Conservation (phyloP, 75 land plant genomes). For the Isoetes taiwanensis region DNA sequence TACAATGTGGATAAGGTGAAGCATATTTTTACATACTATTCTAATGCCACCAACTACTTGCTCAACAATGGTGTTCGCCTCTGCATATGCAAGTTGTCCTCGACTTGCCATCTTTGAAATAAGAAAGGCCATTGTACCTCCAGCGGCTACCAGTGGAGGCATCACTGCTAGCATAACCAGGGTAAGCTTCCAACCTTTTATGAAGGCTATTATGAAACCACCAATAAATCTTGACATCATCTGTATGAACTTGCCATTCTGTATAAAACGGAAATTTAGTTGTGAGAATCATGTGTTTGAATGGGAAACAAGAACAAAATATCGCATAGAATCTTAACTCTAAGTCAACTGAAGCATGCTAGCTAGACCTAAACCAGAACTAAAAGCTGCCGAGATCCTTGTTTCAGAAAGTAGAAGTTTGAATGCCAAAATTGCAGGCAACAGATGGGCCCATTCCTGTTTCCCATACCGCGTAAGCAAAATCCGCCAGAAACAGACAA, state of each 20-base stretch:
- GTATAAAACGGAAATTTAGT: constrained; percentile 6
- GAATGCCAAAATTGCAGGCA: too few relatives aligned
- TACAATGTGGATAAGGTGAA: too few relatives aligned
- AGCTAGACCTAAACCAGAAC: too few relatives aligned
- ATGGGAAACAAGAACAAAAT: too few relatives aligned
- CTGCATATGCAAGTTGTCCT: constrained; percentile 55
- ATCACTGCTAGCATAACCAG: constrained; percentile 49
- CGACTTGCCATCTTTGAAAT: constrained; percentile 35
- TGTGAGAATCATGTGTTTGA: too few relatives aligned
- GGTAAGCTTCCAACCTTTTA: constrained; percentile 64
- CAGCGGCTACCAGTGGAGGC: constrained; percentile 41
- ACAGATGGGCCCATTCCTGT: too few relatives aligned
- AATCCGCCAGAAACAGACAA: too few relatives aligned
- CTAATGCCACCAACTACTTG: constrained; percentile 55
- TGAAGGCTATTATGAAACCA: constrained; percentile 60
- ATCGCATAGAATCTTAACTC: too few relatives aligned
- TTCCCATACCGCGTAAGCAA: too few relatives aligned
- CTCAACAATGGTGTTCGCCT: constrained; percentile 55
- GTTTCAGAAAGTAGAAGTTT: too few relatives aligned
- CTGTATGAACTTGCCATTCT: constrained; percentile 69
- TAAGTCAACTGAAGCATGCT: too few relatives aligned
- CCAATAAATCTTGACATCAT: constrained; percentile 46
- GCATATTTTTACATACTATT: constrained; percentile 62
- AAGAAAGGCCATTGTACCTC: constrained; percentile 25
- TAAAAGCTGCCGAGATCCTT: too few relatives aligned